phyloP scores from a whole-genome alignment of 116 monocot species.

The Phalaenopsis hybrid region DNA sequence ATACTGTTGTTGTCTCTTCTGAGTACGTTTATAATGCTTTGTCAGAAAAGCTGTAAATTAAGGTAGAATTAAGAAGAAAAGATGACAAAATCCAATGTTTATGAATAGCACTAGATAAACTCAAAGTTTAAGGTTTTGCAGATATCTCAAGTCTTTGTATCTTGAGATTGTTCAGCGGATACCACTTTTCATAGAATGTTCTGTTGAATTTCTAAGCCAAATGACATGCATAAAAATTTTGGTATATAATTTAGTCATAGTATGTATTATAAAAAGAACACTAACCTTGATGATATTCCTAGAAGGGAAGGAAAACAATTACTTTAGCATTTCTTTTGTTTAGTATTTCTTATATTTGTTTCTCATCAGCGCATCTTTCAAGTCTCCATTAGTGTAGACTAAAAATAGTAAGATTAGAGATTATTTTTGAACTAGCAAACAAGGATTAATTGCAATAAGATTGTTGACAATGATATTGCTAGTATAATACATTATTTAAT shows the following conservation, averaged over 20 bases:
- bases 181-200: constrained; percentile 43
- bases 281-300: not conserved
- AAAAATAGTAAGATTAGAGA: not conserved
- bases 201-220: constrained; percentile 58
- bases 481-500: not conserved
- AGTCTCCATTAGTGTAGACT: not conserved
- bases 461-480: not conserved
- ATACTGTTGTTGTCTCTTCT: too few relatives aligned
- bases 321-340: not conserved
- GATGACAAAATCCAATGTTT: not conserved
- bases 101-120: not conserved
- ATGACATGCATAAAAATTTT: constrained; percentile 26
- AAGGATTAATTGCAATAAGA: not conserved
- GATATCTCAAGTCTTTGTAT: constrained; percentile 43
- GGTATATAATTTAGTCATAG: not conserved
- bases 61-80: not conserved
- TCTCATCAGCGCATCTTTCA: not conserved
- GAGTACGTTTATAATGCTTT: too few relatives aligned
- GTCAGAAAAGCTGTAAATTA: not conserved
- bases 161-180: constrained; percentile 36
- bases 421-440: not conserved
- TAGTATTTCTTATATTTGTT: not conserved
- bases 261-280: not conserved
- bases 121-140: constrained; percentile 11
- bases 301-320: too few relatives aligned